Evolutionary conservation across 306 rosid genomes (phyloP).

Genomic region (Inga leiocalycina): DNA sequence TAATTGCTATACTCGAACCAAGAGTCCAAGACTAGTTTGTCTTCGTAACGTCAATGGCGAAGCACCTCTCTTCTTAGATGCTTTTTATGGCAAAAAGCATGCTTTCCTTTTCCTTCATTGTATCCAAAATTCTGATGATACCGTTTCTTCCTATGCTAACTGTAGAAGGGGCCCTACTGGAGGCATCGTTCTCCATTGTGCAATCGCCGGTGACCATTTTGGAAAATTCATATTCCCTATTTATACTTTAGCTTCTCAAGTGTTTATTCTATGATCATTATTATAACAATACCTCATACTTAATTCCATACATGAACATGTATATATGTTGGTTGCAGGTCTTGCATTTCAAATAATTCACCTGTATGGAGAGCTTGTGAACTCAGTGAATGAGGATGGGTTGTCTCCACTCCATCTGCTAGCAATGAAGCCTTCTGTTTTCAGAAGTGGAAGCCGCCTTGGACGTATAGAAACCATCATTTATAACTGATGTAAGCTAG

Average conservation of each 20-base stretch:
- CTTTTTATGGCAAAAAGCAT: slow-evolving; percentile 37
- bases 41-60: slow-evolving; percentile 24
- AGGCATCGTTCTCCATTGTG: no score
- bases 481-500: slow-evolving; percentile 41
- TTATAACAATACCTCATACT: no score
- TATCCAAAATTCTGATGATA: not conserved
- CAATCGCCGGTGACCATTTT: no score
- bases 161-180: slow-evolving; percentile 29
- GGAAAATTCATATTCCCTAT: no score
- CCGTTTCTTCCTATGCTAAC: not conserved
- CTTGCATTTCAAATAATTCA: slow-evolving; percentile 46
- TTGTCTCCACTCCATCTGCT: slow-evolving; percentile 59
- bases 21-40: not conserved
- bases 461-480: slow-evolving; percentile 28
- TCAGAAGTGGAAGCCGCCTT: slow-evolving; percentile 56
- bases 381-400: slow-evolving; percentile 34
- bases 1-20: not conserved
- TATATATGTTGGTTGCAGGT: no score
- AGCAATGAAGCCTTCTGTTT: slow-evolving; percentile 52
- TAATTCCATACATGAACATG: no score
- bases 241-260: no score
- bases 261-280: no score
- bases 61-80: no score
- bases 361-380: slow-evolving; percentile 37
- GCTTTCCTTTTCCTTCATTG: slow-evolving; percentile 47